Percentiles rank a stretch among this genome's conserved stretches.
Conservation (phyloP, 805 yeast species). For the Nakazawaea wyomingensis region DNA sequence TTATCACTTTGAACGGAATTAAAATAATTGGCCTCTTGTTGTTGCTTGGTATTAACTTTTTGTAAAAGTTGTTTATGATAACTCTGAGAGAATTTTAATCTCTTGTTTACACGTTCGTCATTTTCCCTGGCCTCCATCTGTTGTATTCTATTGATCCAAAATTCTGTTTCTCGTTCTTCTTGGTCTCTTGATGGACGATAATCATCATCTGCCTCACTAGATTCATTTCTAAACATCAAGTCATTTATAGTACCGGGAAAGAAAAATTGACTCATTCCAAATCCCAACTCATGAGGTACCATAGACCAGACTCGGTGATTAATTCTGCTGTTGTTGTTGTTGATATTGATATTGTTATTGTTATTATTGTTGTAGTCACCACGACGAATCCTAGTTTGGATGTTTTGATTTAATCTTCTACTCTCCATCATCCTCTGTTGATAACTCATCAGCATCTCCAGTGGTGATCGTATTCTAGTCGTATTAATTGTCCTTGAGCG, state of each 20-base stretch:
- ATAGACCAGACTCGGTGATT: neutral
- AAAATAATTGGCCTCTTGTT: slow-evolving; percentile 15
- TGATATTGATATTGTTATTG: too few species aligned
- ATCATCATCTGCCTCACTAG: slow-evolving; percentile 3
- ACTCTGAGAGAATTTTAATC: slow-evolving; percentile 18
- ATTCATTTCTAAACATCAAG: slow-evolving; percentile 3
- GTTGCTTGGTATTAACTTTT: slow-evolving; percentile 15
- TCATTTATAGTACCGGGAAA: slow-evolving; percentile 6
- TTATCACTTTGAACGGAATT: slow-evolving; percentile 29
- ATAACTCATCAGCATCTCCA: slow-evolving; percentile 5
- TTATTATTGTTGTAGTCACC: too few species aligned
- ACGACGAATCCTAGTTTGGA: too few species aligned
- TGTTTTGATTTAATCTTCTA: neutral
- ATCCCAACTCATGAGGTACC: neutral
- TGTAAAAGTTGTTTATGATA: slow-evolving; percentile 16
- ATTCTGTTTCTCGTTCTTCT: slow-evolving; percentile 5
- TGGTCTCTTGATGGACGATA: neutral
- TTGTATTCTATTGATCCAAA: slow-evolving; percentile 11
- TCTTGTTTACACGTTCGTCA: slow-evolving; percentile 4
- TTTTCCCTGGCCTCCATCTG: slow-evolving; percentile 8
- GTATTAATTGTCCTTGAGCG: neutral
- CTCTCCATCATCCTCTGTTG: neutral
- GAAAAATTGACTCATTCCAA: slow-evolving; percentile 4
- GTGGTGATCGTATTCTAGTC: slow-evolving; percentile 10
- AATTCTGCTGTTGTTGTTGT: too few species aligned